Conservation (phyloP, 768 basidiomycete genomes). For the Amanita fuliginea region DNA sequence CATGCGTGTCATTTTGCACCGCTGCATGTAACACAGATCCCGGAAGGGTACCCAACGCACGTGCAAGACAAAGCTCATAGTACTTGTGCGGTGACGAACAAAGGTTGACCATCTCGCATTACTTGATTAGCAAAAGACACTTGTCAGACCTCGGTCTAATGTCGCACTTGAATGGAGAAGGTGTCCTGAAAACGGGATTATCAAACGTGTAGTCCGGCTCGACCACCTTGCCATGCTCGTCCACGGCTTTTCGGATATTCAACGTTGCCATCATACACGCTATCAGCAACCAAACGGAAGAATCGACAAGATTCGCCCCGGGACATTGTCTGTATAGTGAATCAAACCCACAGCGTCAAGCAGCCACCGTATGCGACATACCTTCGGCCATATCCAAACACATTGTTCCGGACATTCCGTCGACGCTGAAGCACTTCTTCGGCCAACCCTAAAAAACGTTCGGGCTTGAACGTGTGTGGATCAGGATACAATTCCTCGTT, state of each 20-base stretch:
- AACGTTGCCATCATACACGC: slow-evolving; percentile 47
- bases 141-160: slow-evolving; percentile 40
- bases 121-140: slow-evolving; percentile 26
- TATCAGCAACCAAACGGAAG: slow-evolving; percentile 49
- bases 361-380: slow-evolving; percentile 13
- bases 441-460: slow-evolving; percentile 32
- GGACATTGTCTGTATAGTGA: slow-evolving; percentile 41
- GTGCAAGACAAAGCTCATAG: too few relatives aligned
- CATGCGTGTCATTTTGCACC: too few relatives aligned
- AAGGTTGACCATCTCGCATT: slow-evolving; percentile 5
- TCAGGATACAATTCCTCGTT: slow-evolving; percentile 40
- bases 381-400: slow-evolving; percentile 33
- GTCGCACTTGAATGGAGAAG: slow-evolving; percentile 35
- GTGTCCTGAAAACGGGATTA: slow-evolving; percentile 47
- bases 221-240: slow-evolving; percentile 33
- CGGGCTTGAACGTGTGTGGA: slow-evolving; percentile 39
- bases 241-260: slow-evolving; percentile 41
- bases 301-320: slow-evolving; percentile 50
- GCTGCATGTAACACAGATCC: too few relatives aligned
- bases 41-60: too few relatives aligned
- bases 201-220: slow-evolving; percentile 43
- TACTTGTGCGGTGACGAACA: too few relatives aligned
- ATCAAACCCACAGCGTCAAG: not conserved
- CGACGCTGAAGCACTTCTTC: slow-evolving; percentile 17
- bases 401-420: slow-evolving; percentile 22